These are phyloP conservation scores for Sphaerulina musiva DNA, from an alignment of 2,329 filamentous ascomycete genomes.

Conservation along the genomic window DNA sequence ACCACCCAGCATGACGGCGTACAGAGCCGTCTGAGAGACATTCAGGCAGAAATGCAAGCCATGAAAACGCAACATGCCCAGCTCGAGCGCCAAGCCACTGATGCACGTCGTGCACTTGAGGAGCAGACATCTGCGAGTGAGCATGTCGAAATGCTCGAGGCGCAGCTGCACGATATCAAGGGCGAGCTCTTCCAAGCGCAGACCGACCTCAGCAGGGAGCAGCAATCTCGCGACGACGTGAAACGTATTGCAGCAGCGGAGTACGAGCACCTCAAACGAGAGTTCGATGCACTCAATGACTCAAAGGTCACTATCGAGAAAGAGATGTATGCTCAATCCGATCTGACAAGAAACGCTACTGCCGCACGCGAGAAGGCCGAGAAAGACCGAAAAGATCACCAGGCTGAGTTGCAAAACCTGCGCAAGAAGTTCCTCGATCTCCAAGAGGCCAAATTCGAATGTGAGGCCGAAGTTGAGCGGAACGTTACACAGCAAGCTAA, in stretches of 20 bases:
- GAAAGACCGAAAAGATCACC: conserved; percentile 80
- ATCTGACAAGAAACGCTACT: conserved; percentile 76
- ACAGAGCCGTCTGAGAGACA: conserved; percentile 66
- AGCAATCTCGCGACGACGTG: conserved; percentile 90
- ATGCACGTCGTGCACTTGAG: conserved; percentile 79
- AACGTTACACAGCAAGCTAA: conserved; percentile 69
- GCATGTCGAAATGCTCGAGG: conserved; percentile 78
- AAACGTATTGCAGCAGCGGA: conserved; percentile 87
- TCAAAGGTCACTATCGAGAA: conserved; percentile 97
- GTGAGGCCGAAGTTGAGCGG: conserved; percentile 73
- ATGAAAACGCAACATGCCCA: conserved; percentile 78
- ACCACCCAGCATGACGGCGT: conserved; percentile 72
- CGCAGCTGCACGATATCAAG: conserved; percentile 83
- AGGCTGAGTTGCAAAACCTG: conserved; percentile 73
- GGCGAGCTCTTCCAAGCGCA: conserved; percentile 76
- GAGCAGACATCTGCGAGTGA: conserved; percentile 84
- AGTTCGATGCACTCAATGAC: conserved; percentile 81
- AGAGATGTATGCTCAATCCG: conserved; percentile 92
- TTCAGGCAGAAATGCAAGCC: conserved; percentile 80
- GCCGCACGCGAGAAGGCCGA: conserved; percentile 76
- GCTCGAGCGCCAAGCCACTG: conserved; percentile 78
- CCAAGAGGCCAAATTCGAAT: conserved; percentile 77
- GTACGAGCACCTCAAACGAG: conserved; percentile 70
- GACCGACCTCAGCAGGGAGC: conserved; percentile 80
- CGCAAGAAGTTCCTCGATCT: conserved; percentile 76